Conservation (phyloP, 805 yeast species). For the Isabelozyma heimii region DNA sequence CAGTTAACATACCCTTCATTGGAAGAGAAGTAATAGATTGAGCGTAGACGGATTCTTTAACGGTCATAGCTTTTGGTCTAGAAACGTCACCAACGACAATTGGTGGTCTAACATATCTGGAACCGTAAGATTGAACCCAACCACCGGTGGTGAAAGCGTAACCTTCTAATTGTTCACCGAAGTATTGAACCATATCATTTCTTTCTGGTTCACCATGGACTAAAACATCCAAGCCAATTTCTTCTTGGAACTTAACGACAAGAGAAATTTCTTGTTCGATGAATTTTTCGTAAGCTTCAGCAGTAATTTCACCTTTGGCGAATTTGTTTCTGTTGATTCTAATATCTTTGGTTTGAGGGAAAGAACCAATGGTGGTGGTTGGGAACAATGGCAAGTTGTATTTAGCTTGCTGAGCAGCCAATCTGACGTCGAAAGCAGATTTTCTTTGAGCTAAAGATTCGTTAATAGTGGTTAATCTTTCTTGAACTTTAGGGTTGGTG, state of each 20-base stretch:
- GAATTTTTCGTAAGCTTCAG: conserved; percentile 94
- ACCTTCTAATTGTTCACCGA: conserved; percentile 98
- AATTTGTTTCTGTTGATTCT: conserved; percentile 98
- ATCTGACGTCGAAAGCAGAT: conserved; percentile 82
- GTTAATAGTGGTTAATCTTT: conserved; percentile 77
- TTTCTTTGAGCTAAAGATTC: conserved; percentile 79
- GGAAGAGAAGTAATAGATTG: conserved; percentile 94
- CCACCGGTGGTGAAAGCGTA: conserved; percentile 98
- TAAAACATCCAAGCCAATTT: conserved; percentile 94
- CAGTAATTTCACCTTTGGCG: conserved; percentile 93
- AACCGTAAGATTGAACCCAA: conserved; percentile 99
- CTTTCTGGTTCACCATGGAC: conserved; percentile 99
- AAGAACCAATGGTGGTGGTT: conserved; percentile 99
- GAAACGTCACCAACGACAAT: conserved; percentile 98
- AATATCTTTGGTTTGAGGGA: conserved; percentile 99
- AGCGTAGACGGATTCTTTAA: conserved; percentile 98
- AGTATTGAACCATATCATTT: conserved; percentile 99
- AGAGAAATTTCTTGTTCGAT: conserved; percentile 94
- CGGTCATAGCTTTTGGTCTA: conserved; percentile 98
- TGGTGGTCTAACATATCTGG: conserved; percentile 99
- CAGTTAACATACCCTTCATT: conserved; percentile 99
- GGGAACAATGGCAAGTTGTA: conserved; percentile 98
- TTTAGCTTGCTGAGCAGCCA: conserved; percentile 78
- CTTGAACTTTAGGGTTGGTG: conserved; percentile 86
- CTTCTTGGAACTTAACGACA: conserved; percentile 99